These are phyloP conservation scores for Dioscorea zingiberensis DNA, from an alignment of 106 monocot genomes.

Conservation along the genomic window DNA sequence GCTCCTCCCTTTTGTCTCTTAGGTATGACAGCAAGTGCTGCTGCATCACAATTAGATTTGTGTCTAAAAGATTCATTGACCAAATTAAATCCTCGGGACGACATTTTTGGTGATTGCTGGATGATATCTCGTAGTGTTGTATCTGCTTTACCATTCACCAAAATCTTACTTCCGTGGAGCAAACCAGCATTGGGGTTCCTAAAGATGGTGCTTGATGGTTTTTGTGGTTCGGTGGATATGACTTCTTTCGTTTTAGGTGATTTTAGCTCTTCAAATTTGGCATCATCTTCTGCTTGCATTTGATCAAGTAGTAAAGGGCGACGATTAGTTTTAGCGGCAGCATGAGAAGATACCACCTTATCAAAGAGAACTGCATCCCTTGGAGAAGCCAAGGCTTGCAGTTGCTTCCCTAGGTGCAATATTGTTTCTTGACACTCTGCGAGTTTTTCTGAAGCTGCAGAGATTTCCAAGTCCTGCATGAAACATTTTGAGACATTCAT, in stretches of 20 bases:
- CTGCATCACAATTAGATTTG: conserved; percentile 1
- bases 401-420: conserved; percentile 50
- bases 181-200: conserved; percentile 15
- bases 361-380: conserved; percentile 46
- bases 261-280: conserved; percentile 16
- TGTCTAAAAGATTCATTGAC: conserved; percentile 3
- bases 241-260: conserved; percentile 44
- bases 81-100: neutral
- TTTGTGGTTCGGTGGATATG: conserved; percentile 18
- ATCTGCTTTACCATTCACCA: neutral
- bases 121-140: neutral
- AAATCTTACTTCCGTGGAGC: conserved; percentile 7
- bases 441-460: conserved; percentile 65
- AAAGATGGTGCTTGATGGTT: neutral
- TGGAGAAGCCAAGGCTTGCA: conserved; percentile 68
- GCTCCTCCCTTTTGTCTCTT: conserved; percentile 21
- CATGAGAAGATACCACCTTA: conserved; percentile 26
- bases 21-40: conserved; percentile 20
- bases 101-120: neutral
- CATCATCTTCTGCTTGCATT: conserved; percentile 22
- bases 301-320: conserved; percentile 20
- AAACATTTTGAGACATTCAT: neutral
- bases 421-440: conserved; percentile 77
- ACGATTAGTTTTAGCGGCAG: conserved; percentile 1
- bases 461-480: conserved; percentile 49